A percentile compares a stretch with the other conserved stretches of the same genome.
phyloP scores from a whole-genome alignment of 139 green algal species.

The Ulvella scutata region DNA sequence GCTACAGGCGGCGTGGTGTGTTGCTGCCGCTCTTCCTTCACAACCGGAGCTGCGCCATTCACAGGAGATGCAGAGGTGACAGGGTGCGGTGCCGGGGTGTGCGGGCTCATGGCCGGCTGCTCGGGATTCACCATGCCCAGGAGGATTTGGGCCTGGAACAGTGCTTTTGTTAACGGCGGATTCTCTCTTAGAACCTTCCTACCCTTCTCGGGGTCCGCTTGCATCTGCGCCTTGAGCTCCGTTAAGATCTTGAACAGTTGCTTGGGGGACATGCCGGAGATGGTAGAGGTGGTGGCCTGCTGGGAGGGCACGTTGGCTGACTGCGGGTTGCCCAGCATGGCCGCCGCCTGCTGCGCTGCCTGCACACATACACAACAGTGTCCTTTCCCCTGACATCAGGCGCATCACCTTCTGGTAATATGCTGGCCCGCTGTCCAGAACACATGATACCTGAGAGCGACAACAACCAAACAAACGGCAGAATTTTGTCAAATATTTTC shows the following conservation, averaged over 20 bases:
- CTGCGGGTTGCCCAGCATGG: not conserved
- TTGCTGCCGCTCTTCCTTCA: not conserved
- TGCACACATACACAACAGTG: no score
- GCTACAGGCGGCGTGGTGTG: not conserved
- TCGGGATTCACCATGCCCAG: not conserved
- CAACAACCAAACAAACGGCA: no score
- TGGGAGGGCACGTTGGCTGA: not conserved
- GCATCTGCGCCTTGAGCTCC: not conserved
- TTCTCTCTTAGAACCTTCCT: not conserved
- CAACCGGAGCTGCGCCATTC: not conserved
- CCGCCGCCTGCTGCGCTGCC: not conserved
- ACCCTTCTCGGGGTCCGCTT: not conserved
- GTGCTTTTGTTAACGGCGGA: not conserved
- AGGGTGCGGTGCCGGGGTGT: not conserved
- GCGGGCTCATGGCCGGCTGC: not conserved
- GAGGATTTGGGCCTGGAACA: slow-evolving; percentile 1
- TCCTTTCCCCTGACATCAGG: no score
- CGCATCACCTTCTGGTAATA: no score
- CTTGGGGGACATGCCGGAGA: not conserved
- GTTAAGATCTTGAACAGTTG: not conserved
- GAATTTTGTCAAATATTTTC: no score
- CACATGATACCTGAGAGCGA: no score
- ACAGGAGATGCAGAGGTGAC: not conserved
- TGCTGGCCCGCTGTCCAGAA: no score
- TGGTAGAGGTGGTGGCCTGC: not conserved